These are phyloP conservation scores for Hyaloperonospora brassicae DNA, from an alignment of 352 stramenopile genomes.

Conservation along the genomic window DNA sequence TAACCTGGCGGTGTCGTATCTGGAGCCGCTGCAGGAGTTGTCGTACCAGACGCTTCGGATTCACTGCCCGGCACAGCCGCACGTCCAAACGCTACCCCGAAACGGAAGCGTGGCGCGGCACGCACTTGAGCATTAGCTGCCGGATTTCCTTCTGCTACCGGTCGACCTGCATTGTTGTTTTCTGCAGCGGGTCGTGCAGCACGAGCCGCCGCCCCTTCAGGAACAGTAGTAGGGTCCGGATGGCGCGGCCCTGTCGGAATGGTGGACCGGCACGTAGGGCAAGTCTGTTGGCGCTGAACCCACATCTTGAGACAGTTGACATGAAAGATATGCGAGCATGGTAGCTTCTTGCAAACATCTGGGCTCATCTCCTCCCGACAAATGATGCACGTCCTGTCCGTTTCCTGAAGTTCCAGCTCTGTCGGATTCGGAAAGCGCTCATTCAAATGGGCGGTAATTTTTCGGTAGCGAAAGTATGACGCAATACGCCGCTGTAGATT, in stretches of 20 bases:
- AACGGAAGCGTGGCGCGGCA: constrained; percentile 25
- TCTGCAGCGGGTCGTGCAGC: constrained; percentile 18
- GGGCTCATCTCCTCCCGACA: constrained; percentile 91
- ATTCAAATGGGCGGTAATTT: constrained; percentile 94
- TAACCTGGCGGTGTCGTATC: constrained; percentile 7
- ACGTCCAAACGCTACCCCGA: constrained; percentile 24
- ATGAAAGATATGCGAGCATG: constrained; percentile 97
- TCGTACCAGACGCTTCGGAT: constrained; percentile 9
- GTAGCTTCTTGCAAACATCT: constrained; percentile 90
- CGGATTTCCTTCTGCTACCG: constrained; percentile 5
- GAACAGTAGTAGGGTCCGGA: constrained; percentile 23
- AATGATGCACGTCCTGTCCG: constrained; percentile 93
- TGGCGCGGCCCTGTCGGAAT: constrained; percentile 79
- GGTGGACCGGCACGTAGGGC: constrained; percentile 93
- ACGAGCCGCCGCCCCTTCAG: constrained; percentile 19
- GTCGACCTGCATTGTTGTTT: constrained; percentile 15
- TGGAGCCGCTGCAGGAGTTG: constrained; percentile 6
- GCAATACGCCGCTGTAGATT: constrained; percentile 75
- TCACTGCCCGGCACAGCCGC: constrained; percentile 16
- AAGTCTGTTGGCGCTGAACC: constrained; percentile 97
- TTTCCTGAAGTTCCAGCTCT: constrained; percentile 91
- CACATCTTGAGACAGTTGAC: constrained; percentile 97
- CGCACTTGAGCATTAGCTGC: constrained; percentile 12
- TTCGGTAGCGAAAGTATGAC: constrained; percentile 89
- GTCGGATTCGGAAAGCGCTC: constrained; percentile 92